These are phyloP conservation scores for Omphalea diandra DNA, from an alignment of 441 rosid genomes.

Conservation along the genomic window DNA sequence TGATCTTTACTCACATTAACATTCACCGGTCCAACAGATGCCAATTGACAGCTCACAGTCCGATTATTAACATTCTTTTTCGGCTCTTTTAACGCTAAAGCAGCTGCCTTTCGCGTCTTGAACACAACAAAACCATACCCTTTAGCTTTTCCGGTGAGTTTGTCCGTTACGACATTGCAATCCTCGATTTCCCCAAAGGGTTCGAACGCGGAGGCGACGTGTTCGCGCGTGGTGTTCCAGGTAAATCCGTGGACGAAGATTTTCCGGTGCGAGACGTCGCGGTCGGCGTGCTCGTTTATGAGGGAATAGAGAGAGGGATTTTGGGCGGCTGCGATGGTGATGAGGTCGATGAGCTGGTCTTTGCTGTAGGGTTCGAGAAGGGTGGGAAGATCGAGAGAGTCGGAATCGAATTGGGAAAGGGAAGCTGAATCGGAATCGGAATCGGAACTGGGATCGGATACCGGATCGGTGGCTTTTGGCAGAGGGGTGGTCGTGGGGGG, in stretches of 20 bases:
- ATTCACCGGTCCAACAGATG: conserved; percentile 42
- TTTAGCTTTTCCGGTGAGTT: conserved; percentile 54
- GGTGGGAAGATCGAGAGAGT: conserved; percentile 33
- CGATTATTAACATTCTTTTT: conserved; percentile 49
- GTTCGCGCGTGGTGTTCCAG: conserved; percentile 53
- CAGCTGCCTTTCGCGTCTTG: conserved; percentile 44
- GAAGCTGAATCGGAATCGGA: neutral
- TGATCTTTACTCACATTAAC: conserved; percentile 17
- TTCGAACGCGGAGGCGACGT: conserved; percentile 44
- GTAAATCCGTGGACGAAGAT: conserved; percentile 59
- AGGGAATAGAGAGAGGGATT: conserved; percentile 32
- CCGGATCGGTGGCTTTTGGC: neutral
- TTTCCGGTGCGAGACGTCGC: conserved; percentile 46
- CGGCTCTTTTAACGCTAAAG: conserved; percentile 47
- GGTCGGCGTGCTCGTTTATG: conserved; percentile 42
- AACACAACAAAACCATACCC: conserved; percentile 57
- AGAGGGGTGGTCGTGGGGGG: neutral
- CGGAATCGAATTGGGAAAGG: too few relatives aligned
- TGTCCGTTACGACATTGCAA: conserved; percentile 53
- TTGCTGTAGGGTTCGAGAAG: conserved; percentile 55
- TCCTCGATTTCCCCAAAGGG: conserved; percentile 54
- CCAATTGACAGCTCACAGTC: conserved; percentile 41
- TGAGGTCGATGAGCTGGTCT: conserved; percentile 50
- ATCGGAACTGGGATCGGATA: too few relatives aligned
- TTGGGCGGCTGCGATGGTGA: conserved; percentile 36